phyloP scores from a whole-genome alignment of 768 basidiomycete species.

The Boletus coccyginus region DNA sequence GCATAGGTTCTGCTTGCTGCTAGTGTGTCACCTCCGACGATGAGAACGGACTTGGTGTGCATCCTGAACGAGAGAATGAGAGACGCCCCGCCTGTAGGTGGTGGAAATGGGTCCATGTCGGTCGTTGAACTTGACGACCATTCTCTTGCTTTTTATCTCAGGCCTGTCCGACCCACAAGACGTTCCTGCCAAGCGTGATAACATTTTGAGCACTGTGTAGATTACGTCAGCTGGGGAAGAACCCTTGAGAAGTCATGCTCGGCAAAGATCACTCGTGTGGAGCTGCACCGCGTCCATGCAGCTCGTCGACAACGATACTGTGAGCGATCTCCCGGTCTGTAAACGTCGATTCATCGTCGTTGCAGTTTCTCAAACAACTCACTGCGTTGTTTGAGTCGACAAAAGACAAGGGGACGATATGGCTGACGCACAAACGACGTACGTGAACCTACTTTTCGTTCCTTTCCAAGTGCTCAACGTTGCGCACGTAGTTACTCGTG shows the following conservation, averaged over 20 bases:
- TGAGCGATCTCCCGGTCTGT: slow-evolving; percentile 27
- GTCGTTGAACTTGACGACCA: background rate
- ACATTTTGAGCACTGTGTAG: slow-evolving; percentile 1
- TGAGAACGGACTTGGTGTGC: slow-evolving; percentile 50
- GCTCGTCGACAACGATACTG: slow-evolving; percentile 55
- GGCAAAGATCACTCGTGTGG: background rate
- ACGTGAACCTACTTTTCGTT: slow-evolving; percentile 22
- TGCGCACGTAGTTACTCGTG: slow-evolving; percentile 55
- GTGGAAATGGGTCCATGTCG: slow-evolving; percentile 35
- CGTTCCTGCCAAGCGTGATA: background rate
- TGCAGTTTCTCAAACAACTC: slow-evolving; percentile 72
- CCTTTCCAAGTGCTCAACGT: background rate
- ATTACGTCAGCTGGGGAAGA: slow-evolving; percentile 14
- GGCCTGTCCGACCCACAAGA: background rate
- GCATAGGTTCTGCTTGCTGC: slow-evolving; percentile 84
- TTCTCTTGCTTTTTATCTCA: background rate
- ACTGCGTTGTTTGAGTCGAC: slow-evolving; percentile 66
- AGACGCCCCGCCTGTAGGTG: slow-evolving; percentile 61
- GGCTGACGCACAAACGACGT: slow-evolving; percentile 96
- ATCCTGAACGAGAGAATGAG: slow-evolving; percentile 76
- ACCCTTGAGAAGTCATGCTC: no score
- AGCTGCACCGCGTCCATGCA: slow-evolving; percentile 40
- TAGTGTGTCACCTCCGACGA: slow-evolving; percentile 76
- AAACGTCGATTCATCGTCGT: background rate
- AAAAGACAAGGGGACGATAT: slow-evolving; percentile 74